These are phyloP conservation scores for Trichoderma atrobrunneum DNA, from an alignment of 2,329 filamentous ascomycete species.

Conservation along the genomic window DNA sequence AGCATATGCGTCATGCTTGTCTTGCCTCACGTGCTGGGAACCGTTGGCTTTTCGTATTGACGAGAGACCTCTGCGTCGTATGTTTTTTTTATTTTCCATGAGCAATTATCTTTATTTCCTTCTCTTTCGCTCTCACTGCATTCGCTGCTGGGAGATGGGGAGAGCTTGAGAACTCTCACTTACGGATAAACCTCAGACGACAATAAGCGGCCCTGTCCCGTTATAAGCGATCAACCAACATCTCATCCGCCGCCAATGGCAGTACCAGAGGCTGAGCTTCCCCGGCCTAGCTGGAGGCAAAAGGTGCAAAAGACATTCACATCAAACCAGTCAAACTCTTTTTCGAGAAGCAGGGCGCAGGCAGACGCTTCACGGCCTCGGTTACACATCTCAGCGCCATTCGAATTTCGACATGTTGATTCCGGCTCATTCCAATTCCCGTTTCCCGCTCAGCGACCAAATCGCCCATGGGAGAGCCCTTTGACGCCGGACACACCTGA, in stretches of 20 bases:
- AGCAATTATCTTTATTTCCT: slow-evolving; percentile 20
- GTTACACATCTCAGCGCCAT: slow-evolving; percentile 57
- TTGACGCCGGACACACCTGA: slow-evolving; percentile 27
- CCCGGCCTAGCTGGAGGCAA: slow-evolving; percentile 23
- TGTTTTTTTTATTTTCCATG: slow-evolving; percentile 26
- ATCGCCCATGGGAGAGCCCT: slow-evolving; percentile 21
- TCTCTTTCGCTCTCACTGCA: not conserved
- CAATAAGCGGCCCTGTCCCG: slow-evolving; percentile 28
- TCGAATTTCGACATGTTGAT: slow-evolving; percentile 58
- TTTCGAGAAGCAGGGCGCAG: slow-evolving; percentile 46
- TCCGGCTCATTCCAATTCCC: slow-evolving; percentile 45
- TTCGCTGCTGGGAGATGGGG: slow-evolving; percentile 26
- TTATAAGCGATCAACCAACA: slow-evolving; percentile 31
- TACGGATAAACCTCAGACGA: slow-evolving; percentile 31
- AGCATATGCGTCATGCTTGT: slow-evolving; percentile 47
- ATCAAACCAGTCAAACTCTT: slow-evolving; percentile 42
- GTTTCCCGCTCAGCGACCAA: not conserved
- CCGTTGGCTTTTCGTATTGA: slow-evolving; percentile 39
- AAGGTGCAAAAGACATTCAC: slow-evolving; percentile 25
- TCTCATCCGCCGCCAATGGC: slow-evolving; percentile 30
- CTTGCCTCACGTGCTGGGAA: slow-evolving; percentile 46
- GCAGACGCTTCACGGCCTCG: slow-evolving; percentile 48
- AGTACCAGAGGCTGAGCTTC: slow-evolving; percentile 24
- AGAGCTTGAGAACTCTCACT: slow-evolving; percentile 30
- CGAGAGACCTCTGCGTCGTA: slow-evolving; percentile 40